A percentile compares a stretch with the other conserved stretches of the same genome.
Conservation (phyloP, 345 rosid genomes). For the Brassica nigra region DNA sequence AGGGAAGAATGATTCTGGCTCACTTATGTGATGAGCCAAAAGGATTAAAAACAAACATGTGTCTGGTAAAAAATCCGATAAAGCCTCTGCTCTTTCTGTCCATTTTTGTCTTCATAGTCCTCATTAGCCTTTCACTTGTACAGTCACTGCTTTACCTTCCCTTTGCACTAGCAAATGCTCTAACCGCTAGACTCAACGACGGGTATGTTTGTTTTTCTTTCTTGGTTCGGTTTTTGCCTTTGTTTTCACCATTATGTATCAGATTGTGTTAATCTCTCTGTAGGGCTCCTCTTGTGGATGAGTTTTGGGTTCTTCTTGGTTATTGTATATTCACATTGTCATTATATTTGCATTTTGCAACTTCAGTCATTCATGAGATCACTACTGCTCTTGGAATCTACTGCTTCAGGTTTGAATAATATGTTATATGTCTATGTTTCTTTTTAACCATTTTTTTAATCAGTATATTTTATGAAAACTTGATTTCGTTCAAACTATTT, state of each 20-base stretch:
- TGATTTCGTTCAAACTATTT: not conserved
- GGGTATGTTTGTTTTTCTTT: slow-evolving; percentile 56
- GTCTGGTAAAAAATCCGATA: slow-evolving; percentile 62
- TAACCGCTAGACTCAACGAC: slow-evolving; percentile 81
- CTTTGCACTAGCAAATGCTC: slow-evolving; percentile 89
- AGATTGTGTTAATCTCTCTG: slow-evolving; percentile 14
- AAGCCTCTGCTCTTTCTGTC: not conserved
- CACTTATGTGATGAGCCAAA: slow-evolving; percentile 98
- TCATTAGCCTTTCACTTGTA: slow-evolving; percentile 1
- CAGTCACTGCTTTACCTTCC: slow-evolving; percentile 94
- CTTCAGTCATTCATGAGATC: slow-evolving; percentile 92
- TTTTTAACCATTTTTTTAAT: not conserved
- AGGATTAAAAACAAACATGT: slow-evolving; percentile 98
- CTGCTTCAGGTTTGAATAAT: slow-evolving; percentile 83
- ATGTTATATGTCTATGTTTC: not conserved
- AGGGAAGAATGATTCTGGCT: slow-evolving; percentile 99
- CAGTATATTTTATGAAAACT: not conserved
- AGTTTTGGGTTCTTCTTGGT: slow-evolving; percentile 93
- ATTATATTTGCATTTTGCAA: slow-evolving; percentile 86
- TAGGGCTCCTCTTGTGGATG: slow-evolving; percentile 92
- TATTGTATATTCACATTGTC: slow-evolving; percentile 78
- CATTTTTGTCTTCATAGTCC: not conserved
- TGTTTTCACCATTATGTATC: not conserved
- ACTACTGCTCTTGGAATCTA: slow-evolving; percentile 88
- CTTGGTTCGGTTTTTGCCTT: not conserved